A percentile compares a stretch with the other conserved stretches of the same genome.
These are phyloP conservation scores for Paraconiothyrium sp. DNA, from an alignment of 2,329 filamentous ascomycete genomes.

Conservation along the genomic window DNA sequence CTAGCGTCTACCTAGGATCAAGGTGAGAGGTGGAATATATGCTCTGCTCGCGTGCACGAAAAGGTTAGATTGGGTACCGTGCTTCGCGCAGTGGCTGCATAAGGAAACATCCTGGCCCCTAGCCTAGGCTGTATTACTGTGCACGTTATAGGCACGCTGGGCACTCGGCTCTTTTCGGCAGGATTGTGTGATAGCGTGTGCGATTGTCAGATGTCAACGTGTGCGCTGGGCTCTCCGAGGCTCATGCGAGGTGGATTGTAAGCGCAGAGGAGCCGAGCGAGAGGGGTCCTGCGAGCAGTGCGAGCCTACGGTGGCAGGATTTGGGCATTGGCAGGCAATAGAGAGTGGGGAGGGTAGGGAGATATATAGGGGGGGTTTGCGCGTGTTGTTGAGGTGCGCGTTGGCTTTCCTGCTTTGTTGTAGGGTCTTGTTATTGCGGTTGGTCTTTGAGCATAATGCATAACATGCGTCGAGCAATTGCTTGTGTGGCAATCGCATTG, in stretches of 20 bases:
- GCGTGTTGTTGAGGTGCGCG: neutral
- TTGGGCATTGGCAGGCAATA: neutral
- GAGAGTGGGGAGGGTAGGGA: neutral
- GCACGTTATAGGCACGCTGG: neutral
- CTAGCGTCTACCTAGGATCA: neutral
- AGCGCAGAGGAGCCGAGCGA: neutral
- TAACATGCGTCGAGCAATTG: neutral
- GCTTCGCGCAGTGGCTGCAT: neutral
- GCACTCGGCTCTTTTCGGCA: neutral
- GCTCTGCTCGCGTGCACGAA: neutral
- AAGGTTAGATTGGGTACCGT: neutral
- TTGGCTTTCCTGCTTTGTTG: neutral
- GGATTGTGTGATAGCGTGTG: neutral
- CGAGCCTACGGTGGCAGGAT: too few relatives aligned
- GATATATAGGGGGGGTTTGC: neutral
- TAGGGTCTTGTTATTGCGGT: neutral
- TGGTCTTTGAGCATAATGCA: neutral
- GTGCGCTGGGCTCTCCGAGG: neutral
- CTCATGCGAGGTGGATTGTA: neutral
- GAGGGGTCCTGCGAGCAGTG: too few relatives aligned
- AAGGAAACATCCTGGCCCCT: neutral
- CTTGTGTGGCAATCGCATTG: constrained; percentile 1
- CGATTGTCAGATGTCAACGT: neutral
- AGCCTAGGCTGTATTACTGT: neutral
- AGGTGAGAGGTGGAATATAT: neutral